These are phyloP conservation scores for Colletotrichum tropicale DNA, from an alignment of 2,329 filamentous ascomycete genomes.

Conservation along the genomic window DNA sequence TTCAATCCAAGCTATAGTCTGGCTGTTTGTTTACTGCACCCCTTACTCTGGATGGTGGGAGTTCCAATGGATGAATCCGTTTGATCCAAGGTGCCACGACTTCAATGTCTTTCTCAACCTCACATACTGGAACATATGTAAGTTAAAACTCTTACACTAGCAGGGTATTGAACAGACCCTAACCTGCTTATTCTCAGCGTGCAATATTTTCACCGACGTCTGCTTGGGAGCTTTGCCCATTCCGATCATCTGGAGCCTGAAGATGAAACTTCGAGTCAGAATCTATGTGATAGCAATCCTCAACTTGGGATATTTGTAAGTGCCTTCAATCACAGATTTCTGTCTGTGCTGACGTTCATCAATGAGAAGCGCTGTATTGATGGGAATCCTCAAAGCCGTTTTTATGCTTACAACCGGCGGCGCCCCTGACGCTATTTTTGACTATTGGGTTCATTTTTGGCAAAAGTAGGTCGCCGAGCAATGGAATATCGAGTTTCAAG, in stretches of 20 bases:
- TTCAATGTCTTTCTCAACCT: constrained; percentile 24
- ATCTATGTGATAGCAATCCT: constrained; percentile 32
- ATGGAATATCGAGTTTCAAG: background rate
- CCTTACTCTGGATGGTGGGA: constrained; percentile 28
- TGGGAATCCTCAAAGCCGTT: constrained; percentile 33
- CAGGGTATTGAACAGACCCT: too few species aligned
- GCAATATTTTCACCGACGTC: constrained; percentile 35
- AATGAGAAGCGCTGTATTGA: constrained; percentile 25
- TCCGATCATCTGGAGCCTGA: constrained; percentile 33
- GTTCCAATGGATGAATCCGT: constrained; percentile 27
- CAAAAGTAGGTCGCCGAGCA: background rate
- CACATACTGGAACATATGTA: constrained; percentile 26
- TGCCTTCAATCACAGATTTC: background rate
- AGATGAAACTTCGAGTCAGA: constrained; percentile 27
- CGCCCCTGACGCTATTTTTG: constrained; percentile 23
- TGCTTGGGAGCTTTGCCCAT: constrained; percentile 31
- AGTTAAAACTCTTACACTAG: background rate
- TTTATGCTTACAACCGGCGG: constrained; percentile 32
- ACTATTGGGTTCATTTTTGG: background rate
- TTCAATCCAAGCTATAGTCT: constrained; percentile 23
- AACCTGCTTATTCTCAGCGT: background rate
- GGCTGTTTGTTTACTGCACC: constrained; percentile 27
- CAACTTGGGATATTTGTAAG: constrained; percentile 34
- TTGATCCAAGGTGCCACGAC: constrained; percentile 23
- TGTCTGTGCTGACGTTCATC: background rate